phyloP scores from a whole-genome alignment of 139 green algal genomes.

The Chlorella sp. region DNA sequence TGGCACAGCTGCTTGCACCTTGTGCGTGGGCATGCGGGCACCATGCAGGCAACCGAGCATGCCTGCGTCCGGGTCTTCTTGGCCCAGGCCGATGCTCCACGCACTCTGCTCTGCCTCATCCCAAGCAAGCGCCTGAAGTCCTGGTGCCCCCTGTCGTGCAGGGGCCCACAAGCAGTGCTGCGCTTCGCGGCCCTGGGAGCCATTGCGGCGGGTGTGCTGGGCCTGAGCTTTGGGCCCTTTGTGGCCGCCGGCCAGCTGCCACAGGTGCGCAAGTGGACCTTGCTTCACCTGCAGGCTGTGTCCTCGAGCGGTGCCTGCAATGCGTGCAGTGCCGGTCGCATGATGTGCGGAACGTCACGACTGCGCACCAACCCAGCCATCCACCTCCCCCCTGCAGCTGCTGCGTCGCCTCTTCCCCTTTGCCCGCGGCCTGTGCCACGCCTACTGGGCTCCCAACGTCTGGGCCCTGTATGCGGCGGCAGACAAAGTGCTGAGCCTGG shows the following conservation, averaged over 20 bases:
- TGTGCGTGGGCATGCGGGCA: too few species aligned
- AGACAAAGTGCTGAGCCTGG: constrained; percentile 73
- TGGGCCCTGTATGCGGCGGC: constrained; percentile 91
- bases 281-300: too few species aligned
- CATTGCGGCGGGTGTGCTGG: constrained; percentile 62
- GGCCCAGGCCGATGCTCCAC: too few species aligned
- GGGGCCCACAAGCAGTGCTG: constrained; percentile 12
- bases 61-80: too few species aligned
- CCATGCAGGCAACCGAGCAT: too few species aligned
- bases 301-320: too few species aligned
- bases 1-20: too few species aligned
- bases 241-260: constrained; percentile 61
- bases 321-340: too few species aligned
- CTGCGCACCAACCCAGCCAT: not conserved
- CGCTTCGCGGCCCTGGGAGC: constrained; percentile 56
- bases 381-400: constrained; percentile 26
- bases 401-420: constrained; percentile 91
- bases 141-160: constrained; percentile 9
- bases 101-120: too few species aligned
- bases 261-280: constrained; percentile 15
- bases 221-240: constrained; percentile 78
- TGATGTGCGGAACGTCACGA: too few species aligned
- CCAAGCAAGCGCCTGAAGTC: too few species aligned
- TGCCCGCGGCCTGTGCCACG: constrained; percentile 86
- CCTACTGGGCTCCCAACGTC: constrained; percentile 96